Evolutionary conservation across 306 rosid genomes (phyloP), one percentile per base, ranked within the genome.

Genomic region (Urtica urens): DNA sequence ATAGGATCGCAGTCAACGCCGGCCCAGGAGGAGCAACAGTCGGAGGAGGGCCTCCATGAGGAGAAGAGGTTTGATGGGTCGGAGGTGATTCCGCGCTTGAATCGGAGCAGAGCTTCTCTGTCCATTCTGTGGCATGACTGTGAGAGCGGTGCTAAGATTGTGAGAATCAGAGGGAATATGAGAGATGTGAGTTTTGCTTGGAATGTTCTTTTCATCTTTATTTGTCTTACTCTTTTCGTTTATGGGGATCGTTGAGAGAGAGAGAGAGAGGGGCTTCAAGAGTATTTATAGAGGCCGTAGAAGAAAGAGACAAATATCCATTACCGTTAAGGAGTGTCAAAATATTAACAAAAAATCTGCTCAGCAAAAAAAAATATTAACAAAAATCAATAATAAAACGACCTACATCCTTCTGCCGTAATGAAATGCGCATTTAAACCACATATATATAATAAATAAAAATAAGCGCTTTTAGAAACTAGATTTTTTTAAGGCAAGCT

Each of bases 11-110:
- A 82, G 2, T 3, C 29, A 19, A 82, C 20, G 27, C 87, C 87
- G 48, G 73, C 74, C 93, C 87, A 82, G 1, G 60, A 21, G 23
- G 50, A 12, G 75, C 93, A 76, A 51, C 87, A 82, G 22, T 82
- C 70, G 3, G 87, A 52, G 60, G 81, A 57, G 5, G 57, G 11
- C 4, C 58, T 70, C 84, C 93, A 82, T 7, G 84, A 72, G 43
- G 24, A 49, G 1, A 78, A 49, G 0, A 76, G 69, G 3, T 63
- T 52, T 1, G 78, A 82, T 31, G 93, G 83, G 72, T 78, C 83
- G 5, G 66, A 67, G 24, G 7, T 46, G 56, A 78, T 78, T 17
- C 42, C 64, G 50, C 2, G 53, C 58, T 78, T 82, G 75, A 78
- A 78, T 4, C 78, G 37, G 7, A 78, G 72, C 3, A 78, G 65